These are phyloP conservation scores for Leucocoprinus leucothites DNA, from an alignment of 768 basidiomycete species.

Conservation along the genomic window DNA sequence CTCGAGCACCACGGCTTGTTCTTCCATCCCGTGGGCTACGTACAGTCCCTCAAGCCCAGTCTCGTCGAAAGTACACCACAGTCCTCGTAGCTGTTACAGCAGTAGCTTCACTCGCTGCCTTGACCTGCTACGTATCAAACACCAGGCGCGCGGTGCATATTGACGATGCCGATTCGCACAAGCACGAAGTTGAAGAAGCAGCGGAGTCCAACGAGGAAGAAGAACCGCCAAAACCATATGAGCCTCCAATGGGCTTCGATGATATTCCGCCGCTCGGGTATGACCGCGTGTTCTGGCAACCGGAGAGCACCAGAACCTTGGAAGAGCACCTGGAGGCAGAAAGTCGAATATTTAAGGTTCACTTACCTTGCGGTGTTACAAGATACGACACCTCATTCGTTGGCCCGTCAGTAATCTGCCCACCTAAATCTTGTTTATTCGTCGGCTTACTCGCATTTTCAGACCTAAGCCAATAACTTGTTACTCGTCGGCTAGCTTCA, in stretches of 20 bases:
- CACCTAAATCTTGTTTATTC: neutral
- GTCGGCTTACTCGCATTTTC: too few relatives aligned
- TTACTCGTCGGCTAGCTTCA: slow-evolving; percentile 6
- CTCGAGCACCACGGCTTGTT: neutral
- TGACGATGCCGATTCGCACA: neutral
- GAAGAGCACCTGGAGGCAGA: neutral
- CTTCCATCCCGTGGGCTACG: neutral
- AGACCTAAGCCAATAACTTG: neutral
- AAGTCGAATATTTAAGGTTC: neutral
- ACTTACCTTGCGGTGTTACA: slow-evolving; percentile 1
- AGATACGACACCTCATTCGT: slow-evolving; percentile 1
- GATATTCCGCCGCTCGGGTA: neutral
- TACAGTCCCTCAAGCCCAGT: neutral
- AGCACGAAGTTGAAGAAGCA: neutral
- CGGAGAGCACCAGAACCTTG: neutral
- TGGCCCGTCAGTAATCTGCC: neutral
- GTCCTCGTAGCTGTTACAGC: neutral
- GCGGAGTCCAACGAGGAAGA: neutral
- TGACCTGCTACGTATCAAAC: neutral
- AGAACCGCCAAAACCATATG: neutral
- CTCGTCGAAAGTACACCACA: neutral
- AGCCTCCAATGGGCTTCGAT: neutral
- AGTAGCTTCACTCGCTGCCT: neutral
- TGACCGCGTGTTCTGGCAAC: neutral
- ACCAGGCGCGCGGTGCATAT: too few relatives aligned